phyloP scores from a whole-genome alignment of 2,329 filamentous ascomycete genomes.

The Metarhizium guizhouense region DNA sequence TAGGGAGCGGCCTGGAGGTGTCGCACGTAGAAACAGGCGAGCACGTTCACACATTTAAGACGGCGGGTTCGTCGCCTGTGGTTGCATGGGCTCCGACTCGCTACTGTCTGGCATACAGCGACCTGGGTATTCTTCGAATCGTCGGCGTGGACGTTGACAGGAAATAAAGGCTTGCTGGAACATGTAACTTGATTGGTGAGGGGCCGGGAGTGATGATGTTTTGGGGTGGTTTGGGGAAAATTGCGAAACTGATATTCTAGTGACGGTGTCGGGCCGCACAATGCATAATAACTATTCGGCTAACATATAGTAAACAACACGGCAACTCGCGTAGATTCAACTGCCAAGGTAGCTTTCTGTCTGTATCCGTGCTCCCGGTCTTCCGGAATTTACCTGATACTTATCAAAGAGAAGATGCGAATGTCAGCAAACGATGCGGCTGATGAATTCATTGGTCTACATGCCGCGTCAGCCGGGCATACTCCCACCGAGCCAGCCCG shows the following conservation, averaged over 20 bases:
- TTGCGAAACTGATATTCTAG: too few relatives aligned
- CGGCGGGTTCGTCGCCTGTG: constrained; percentile 52
- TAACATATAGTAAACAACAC: too few relatives aligned
- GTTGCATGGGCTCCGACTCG: constrained; percentile 69
- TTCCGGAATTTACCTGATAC: too few relatives aligned
- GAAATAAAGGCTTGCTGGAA: constrained; percentile 16
- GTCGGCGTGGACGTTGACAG: constrained; percentile 47
- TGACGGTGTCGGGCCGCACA: not conserved
- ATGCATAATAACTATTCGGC: not conserved
- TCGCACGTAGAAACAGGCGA: constrained; percentile 68
- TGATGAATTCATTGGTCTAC: not conserved
- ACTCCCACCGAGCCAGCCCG: not conserved
- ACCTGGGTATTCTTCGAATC: constrained; percentile 60
- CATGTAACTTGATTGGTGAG: too few relatives aligned
- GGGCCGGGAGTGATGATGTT: too few relatives aligned
- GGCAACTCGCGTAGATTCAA: too few relatives aligned
- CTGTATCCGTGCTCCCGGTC: too few relatives aligned
- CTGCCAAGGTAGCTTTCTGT: too few relatives aligned
- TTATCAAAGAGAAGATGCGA: too few relatives aligned
- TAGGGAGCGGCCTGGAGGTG: constrained; percentile 56
- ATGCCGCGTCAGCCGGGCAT: not conserved
- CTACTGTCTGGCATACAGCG: constrained; percentile 67
- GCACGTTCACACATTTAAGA: constrained; percentile 62
- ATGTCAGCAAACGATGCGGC: too few relatives aligned
- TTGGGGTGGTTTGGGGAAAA: too few relatives aligned